These are phyloP conservation scores for Mucor sp. DNA, from an alignment of 371 early-diverging fungal genomes.

Conservation along the genomic window DNA sequence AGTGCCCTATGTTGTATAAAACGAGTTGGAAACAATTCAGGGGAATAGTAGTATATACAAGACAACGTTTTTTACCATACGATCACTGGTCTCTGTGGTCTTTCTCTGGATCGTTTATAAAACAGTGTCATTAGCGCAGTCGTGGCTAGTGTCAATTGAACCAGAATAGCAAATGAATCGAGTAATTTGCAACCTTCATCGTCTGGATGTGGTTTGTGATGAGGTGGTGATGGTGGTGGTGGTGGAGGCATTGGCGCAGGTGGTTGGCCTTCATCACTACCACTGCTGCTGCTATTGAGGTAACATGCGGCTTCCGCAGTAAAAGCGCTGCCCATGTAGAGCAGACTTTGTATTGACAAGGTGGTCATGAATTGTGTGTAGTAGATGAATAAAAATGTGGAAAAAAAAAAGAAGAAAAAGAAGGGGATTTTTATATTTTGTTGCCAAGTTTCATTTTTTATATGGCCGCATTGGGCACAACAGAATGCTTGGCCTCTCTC, in stretches of 20 bases:
- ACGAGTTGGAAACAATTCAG: conserved; percentile 10
- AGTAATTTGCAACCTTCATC: conserved; percentile 57
- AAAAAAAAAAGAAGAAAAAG: background rate
- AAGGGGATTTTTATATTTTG: no score
- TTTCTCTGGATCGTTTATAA: conserved; percentile 59
- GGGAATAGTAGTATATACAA: background rate
- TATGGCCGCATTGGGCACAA: background rate
- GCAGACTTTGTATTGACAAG: conserved; percentile 11
- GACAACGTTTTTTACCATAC: conserved; percentile 53
- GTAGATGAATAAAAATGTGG: background rate
- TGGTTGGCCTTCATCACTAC: no score
- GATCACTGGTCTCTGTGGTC: conserved; percentile 62
- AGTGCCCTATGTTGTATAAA: conserved; percentile 53
- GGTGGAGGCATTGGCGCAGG: background rate
- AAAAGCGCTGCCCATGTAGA: conserved; percentile 3
- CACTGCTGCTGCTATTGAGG: background rate
- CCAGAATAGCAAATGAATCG: conserved; percentile 65
- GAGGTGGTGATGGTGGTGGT: background rate
- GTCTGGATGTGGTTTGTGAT: conserved; percentile 20
- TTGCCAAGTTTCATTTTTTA: background rate
- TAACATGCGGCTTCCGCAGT: background rate
- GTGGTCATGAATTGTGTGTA: background rate
- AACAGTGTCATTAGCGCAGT: conserved; percentile 61
- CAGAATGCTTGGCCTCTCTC: background rate
- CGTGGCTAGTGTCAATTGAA: conserved; percentile 61